Evolutionary conservation across 2,329 filamentous ascomycete species (phyloP).

Genomic region (Blastomyces parvus): DNA sequence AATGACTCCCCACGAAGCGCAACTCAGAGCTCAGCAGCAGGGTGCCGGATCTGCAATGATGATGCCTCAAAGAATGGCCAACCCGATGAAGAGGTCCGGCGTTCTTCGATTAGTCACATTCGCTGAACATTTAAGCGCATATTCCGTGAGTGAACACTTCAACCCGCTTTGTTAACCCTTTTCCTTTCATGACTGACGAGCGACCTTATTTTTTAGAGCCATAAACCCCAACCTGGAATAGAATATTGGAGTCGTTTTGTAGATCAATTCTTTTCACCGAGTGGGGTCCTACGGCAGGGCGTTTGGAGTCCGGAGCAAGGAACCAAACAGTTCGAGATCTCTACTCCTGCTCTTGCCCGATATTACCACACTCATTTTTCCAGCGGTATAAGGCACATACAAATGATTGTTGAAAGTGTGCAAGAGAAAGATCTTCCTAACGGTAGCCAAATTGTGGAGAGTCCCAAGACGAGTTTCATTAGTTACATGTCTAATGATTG

Average conservation of each 20-base stretch:
- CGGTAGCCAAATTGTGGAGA: slow-evolving; percentile 65
- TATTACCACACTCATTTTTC: slow-evolving; percentile 87
- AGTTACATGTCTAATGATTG: slow-evolving; percentile 82
- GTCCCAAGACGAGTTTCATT: slow-evolving; percentile 66
- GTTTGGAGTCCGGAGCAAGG: slow-evolving; percentile 48
- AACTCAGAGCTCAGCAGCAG: slow-evolving; percentile 35
- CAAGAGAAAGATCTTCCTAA: slow-evolving; percentile 49
- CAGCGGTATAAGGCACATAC: slow-evolving; percentile 75
- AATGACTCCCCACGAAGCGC: slow-evolving; percentile 33
- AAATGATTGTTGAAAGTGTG: slow-evolving; percentile 68
- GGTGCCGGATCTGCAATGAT: slow-evolving; percentile 28
- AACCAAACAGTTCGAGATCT: slow-evolving; percentile 78
- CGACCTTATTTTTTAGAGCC: slow-evolving; percentile 32
- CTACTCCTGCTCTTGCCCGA: slow-evolving; percentile 68
- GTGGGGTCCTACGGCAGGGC: slow-evolving; percentile 66
- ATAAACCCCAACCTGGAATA: slow-evolving; percentile 53
- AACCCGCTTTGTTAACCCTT: not conserved
- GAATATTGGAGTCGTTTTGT: slow-evolving; percentile 74
- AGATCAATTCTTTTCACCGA: slow-evolving; percentile 65
- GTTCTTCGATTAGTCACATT: slow-evolving; percentile 48
- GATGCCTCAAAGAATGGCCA: slow-evolving; percentile 30
- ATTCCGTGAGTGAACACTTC: slow-evolving; percentile 43
- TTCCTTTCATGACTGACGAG: not conserved
- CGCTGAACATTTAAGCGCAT: slow-evolving; percentile 47
- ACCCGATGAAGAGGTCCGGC: slow-evolving; percentile 33